Percentiles rank a stretch among this genome's conserved stretches.
These are phyloP conservation scores for Erysiphe neolycopersici DNA, from an alignment of 2,329 filamentous ascomycete genomes.

Conservation along the genomic window DNA sequence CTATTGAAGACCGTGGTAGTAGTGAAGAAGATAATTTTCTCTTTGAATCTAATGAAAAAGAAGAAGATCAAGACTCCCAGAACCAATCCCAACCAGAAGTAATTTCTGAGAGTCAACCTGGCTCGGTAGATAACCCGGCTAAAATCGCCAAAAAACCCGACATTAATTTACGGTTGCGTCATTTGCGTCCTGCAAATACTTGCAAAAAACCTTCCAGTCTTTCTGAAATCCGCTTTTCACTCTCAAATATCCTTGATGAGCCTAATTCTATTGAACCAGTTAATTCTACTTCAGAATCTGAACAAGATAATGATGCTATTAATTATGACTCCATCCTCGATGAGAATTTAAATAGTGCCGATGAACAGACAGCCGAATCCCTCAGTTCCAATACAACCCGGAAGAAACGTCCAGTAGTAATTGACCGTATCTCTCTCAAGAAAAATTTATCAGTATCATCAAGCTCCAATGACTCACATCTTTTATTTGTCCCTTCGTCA, in stretches of 20 bases:
- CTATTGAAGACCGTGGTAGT: conserved; percentile 57
- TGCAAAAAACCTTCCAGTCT: conserved; percentile 45
- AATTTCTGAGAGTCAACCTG: conserved; percentile 20
- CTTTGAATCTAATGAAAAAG: conserved; percentile 22
- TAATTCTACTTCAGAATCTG: conserved; percentile 26
- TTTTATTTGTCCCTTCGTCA: conserved; percentile 27
- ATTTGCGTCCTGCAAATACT: conserved; percentile 31
- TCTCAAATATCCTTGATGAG: conserved; percentile 63
- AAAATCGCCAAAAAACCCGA: conserved; percentile 18
- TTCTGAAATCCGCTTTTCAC: conserved; percentile 55
- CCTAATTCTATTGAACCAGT: conserved; percentile 21
- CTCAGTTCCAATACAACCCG: conserved; percentile 12
- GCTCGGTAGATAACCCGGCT: conserved; percentile 9
- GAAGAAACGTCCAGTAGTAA: conserved; percentile 22
- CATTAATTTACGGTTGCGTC: conserved; percentile 25
- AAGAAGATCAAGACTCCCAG: conserved; percentile 16
- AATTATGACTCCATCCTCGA: conserved; percentile 16
- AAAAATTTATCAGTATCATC: conserved; percentile 25
- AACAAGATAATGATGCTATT: conserved; percentile 23
- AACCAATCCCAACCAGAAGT: conserved; percentile 12
- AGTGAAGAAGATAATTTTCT: conserved; percentile 58
- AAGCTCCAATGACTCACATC: conserved; percentile 16
- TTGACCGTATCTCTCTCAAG: conserved; percentile 45
- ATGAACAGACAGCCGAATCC: conserved; percentile 10
- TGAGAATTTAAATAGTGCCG: conserved; percentile 7